Conservation (phyloP, 768 basidiomycete species). For the Royoungia palumana region DNA sequence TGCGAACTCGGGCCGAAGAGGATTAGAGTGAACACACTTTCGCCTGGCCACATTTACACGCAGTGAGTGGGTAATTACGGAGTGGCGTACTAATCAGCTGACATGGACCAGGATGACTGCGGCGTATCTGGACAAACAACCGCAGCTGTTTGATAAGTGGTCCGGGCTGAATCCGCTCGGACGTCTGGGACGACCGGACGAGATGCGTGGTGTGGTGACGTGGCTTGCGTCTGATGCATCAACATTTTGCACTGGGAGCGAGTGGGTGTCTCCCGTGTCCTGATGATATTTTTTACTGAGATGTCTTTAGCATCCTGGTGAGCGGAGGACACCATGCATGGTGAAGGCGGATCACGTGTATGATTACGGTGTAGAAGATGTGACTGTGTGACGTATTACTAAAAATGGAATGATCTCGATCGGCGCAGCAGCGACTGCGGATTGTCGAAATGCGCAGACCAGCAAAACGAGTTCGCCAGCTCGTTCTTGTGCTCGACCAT, state of each 20-base stretch:
- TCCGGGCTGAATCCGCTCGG: slow-evolving; percentile 66
- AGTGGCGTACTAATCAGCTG: slow-evolving; percentile 5
- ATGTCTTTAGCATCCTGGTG: slow-evolving; percentile 24
- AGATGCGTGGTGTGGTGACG: slow-evolving; percentile 61
- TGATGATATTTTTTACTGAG: not conserved
- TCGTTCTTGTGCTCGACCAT: slow-evolving; percentile 17
- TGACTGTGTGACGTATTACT: slow-evolving; percentile 4
- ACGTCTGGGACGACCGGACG: slow-evolving; percentile 68
- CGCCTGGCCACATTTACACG: slow-evolving; percentile 76
- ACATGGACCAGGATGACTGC: slow-evolving; percentile 60
- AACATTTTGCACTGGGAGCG: slow-evolving; percentile 78
- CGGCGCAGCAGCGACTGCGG: slow-evolving; percentile 36
- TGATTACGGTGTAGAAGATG: slow-evolving; percentile 8
- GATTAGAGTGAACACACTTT: slow-evolving; percentile 74
- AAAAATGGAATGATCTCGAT: slow-evolving; percentile 30
- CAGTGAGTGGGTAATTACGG: slow-evolving; percentile 40
- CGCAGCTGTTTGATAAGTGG: slow-evolving; percentile 64
- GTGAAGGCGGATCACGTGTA: slow-evolving; percentile 16
- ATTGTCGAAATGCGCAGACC: slow-evolving; percentile 24
- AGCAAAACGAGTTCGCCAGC: too few relatives aligned
- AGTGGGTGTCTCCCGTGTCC: slow-evolving; percentile 43
- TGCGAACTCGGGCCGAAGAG: slow-evolving; percentile 65
- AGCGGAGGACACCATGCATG: slow-evolving; percentile 33
- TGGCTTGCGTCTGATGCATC: slow-evolving; percentile 78
- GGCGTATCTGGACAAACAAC: slow-evolving; percentile 62